Evolutionary conservation across 208 protist species (phyloP).

Genomic region (Borovskyia barvae): DNA sequence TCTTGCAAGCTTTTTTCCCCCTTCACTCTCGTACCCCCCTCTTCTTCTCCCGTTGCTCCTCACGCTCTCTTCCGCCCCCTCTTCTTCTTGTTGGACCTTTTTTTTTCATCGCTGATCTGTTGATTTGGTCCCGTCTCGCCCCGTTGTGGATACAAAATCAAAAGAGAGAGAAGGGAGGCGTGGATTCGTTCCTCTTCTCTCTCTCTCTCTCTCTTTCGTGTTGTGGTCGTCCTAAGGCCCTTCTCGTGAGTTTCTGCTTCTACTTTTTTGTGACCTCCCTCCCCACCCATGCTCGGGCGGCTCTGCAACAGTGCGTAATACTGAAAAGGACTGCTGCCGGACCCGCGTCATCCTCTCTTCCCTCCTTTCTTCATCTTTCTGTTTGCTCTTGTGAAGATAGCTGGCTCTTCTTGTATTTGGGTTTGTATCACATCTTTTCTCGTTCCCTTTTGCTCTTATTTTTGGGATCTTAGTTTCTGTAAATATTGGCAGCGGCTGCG

Average conservation of each 20-base stretch:
- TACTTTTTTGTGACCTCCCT: not conserved
- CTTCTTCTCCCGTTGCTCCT: not conserved
- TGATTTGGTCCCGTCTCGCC: no score
- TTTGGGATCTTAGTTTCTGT: not conserved
- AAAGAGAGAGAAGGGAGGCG: not conserved
- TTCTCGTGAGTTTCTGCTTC: not conserved
- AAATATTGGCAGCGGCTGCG: no score
- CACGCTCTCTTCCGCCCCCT: not conserved
- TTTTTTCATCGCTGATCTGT: no score
- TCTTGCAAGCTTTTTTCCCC: not conserved
- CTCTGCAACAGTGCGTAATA: not conserved
- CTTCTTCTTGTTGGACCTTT: not conserved
- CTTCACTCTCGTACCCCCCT: not conserved
- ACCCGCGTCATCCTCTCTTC: not conserved
- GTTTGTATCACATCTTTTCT: not conserved
- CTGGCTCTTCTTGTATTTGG: not conserved
- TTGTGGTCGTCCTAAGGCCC: not conserved
- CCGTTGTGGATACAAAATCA: no score
- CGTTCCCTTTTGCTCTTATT: not conserved
- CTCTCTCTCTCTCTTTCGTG: conserved; percentile 1
- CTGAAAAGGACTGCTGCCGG: not conserved
- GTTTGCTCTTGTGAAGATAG: conserved; percentile 1
- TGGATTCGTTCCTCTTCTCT: not conserved
- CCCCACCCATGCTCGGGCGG: not conserved
- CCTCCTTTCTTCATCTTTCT: not conserved